Evolutionary conservation across 1,284 basidiomycete species (phyloP), one percentile per base, ranked within the genome.

Genomic region (Veloporphyrellus conicus): DNA sequence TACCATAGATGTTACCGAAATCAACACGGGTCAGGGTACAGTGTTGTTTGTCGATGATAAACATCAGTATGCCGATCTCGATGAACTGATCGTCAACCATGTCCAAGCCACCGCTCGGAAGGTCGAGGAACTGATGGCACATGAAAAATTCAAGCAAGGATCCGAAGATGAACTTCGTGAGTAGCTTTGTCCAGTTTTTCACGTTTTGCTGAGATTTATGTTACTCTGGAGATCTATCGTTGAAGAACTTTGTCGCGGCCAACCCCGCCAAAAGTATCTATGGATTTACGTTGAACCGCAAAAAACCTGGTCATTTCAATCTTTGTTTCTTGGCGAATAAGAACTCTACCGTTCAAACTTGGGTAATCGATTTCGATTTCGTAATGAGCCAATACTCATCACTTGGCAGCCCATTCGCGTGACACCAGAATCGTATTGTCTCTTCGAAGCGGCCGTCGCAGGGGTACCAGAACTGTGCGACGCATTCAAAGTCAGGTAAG

Each of bases 81-180:
- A 99, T 69, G 96, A 99, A 64, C 70, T 99, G 58, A 93, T 99
- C 60, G 93, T 98, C 68, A 94, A 93, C 62, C 94, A 99, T 67
- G 85, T 99, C 45, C 89, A 93, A 72, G 90, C 94, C 9, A 96
- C 94, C 76, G 87, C 90, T 40, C 82, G 90, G 48, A 90, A 92
- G 62, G 90, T 98, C 5, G 94, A 98, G 66, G 93, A 98, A 66
- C 74, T 99, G 54, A 93, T 93, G 82, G 81, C 85, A 40, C 91
- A 95, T 65, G 96, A 99, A 63, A 97, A 97, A 69, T 99, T 90
- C 78, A 93, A 94, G 68, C 83, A 82, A 39, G 85, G 86, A 19
- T 78, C 87, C 22, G 90, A 93, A 66, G 84, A 92, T 53, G 90
- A 96, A 59, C 79, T 99, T 47, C 88, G 91, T 94, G 58, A 68